Base-by-base conservation (phyloP, 257 asterid species). In the Nemophila menziesii region DNA sequence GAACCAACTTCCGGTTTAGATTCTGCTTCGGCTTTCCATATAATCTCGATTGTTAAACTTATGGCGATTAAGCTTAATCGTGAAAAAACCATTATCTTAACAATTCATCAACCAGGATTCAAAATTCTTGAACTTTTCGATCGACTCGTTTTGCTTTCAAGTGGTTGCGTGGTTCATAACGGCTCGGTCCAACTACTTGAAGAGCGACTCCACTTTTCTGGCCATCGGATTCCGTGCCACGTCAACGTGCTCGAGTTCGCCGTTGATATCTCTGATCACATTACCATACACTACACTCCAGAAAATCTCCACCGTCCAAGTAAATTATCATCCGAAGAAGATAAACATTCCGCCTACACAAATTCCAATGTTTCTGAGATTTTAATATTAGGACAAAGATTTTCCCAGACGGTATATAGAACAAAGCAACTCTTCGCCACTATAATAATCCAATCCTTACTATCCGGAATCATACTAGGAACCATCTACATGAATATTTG, bases 61-160 rank as follows among this genome's bases (percentile, higher is more conserved):
- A 76, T 82, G 83, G 90, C 65, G 1, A n/a, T n/a, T n/a, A n/a
- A n/a, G n/a, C 63, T 24, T 11, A 44, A 33, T 51, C 74, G 66
- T 27, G 51, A 54, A 5, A 81, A 74, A 68, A 86, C 96, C 0
- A 52, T 82, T 20, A 52, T 82, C 29, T 36, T 86, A 51, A 78
- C 96, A n/a, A 76, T 86, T 44, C 96, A 86, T 51, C 96, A 86
- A 43, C 96, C 96, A 2, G 94, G 96, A 0, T 86, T 64, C 52
- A 52, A 92, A 46, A 78, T 86, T 49, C 78, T 86, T 1, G 82
- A 86, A 51, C 70, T 82, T 41, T 46, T 86, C 19, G 76, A 79
- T 61, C 67, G 74, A 8, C 83, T 86, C 13, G 59, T 86, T 51
- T 48, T 86, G 60, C 75, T 86, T 15, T 81, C 84, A 0, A 49